phyloP scores from a whole-genome alignment of 148 eudicot species.

The Fagopyrum esculentum region DNA sequence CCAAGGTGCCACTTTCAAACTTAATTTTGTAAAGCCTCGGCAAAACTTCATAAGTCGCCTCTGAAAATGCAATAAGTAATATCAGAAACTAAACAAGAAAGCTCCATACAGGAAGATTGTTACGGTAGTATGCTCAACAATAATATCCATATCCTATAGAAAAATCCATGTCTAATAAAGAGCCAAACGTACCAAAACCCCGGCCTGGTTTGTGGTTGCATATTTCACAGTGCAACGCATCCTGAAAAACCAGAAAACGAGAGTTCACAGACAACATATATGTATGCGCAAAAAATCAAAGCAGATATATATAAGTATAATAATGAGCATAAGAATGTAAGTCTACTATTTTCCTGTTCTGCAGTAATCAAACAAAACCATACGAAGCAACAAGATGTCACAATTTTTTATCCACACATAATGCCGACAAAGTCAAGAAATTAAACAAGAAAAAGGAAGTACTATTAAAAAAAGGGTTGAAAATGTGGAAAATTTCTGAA shows the following conservation, averaged over 20 bases:
- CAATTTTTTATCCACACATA: neutral
- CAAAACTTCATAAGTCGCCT: conserved; percentile 94
- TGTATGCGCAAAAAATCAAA: neutral
- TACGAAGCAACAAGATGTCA: neutral
- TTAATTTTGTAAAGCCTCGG: conserved; percentile 93
- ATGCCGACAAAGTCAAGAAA: neutral
- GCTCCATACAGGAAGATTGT: neutral
- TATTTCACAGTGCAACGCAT: conserved; percentile 98
- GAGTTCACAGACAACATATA: neutral
- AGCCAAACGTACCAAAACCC: conserved; percentile 76
- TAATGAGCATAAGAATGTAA: neutral
- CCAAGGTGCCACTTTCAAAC: conserved; percentile 89
- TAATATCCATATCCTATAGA: neutral
- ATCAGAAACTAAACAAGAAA: neutral
- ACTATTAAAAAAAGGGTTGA: neutral
- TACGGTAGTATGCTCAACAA: neutral
- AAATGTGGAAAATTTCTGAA: neutral
- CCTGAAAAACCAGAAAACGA: conserved; percentile 35
- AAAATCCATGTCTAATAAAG: neutral
- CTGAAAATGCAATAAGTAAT: conserved; percentile 26
- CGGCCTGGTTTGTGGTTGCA: conserved; percentile 97
- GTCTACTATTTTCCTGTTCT: neutral
- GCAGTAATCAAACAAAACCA: neutral
- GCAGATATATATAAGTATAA: neutral
- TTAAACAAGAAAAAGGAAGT: neutral